Base-by-base conservation (phyloP, 2,329 filamentous ascomycete species). In the Xylaria multiplex region DNA sequence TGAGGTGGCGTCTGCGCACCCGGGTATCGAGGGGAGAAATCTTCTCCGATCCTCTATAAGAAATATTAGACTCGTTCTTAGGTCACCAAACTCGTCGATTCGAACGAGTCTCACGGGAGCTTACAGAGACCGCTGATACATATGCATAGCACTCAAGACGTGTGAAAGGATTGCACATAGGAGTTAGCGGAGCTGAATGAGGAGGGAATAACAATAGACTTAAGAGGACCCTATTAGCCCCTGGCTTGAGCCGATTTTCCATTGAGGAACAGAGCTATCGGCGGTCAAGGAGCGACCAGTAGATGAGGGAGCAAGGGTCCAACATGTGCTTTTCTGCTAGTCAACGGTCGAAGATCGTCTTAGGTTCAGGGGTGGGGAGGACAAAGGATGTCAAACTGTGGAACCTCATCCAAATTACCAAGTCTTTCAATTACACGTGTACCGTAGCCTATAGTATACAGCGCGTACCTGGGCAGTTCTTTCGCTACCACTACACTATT, bases 341-440 rank as follows among this genome's bases (percentile, higher is more conserved):
- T 63, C 48, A 55, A 62, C 60, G 30, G 43, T 58, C 57, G 53
- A 69, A 54, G 64, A 62, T 58, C 42, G 37, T 58, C 57, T 59
- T 62, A 48, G 53, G 57, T 32, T 62, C 67, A 67, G 67, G 67
- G 64, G 67, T 67, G 58, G 52, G 64, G 43, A 65, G 58, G 49
- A 67, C 49, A 64, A 59, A 67, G 54, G 64, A 67, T 61, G 49
- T 53, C 49, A 49, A 64, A 57, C 64, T 62, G 67, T 69, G 67
- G 67, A 62, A 69, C 67, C 61, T 62, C 58, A 50, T 60, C 60
- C 67, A 66, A 67, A 64, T 66, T 62, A 62, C 64, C 58, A 65
- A 52, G 64, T 64, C 46, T 58, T 42, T 56, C 53, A 50, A 63
- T 45, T 67, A 64, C 59, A 66, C 64, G 60, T 66, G 60, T 69